Percentiles rank a stretch among this genome's conserved stretches.
These are phyloP conservation scores for Tricholoma hemisulphureum DNA, from an alignment of 768 basidiomycete species.

Conservation along the genomic window DNA sequence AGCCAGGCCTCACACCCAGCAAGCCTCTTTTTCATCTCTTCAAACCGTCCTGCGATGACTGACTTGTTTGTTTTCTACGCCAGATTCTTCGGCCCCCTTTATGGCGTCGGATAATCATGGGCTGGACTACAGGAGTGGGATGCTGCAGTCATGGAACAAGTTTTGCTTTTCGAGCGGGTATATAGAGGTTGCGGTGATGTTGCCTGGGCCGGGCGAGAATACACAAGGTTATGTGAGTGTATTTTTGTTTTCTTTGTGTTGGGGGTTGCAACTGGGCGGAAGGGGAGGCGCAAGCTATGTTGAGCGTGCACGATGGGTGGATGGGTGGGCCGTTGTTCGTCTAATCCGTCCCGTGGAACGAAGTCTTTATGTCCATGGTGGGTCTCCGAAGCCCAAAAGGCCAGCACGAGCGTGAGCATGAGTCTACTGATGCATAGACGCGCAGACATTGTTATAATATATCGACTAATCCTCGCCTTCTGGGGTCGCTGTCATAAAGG, in stretches of 20 bases:
- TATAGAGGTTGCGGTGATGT: slow-evolving; percentile 62
- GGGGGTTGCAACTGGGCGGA: not conserved
- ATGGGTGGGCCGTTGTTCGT: too few species aligned
- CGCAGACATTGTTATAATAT: too few species aligned
- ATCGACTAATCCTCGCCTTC: too few species aligned
- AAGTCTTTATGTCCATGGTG: too few species aligned
- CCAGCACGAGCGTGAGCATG: too few species aligned
- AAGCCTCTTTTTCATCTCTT: slow-evolving; percentile 1
- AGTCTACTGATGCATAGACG: too few species aligned
- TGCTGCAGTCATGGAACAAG: slow-evolving; percentile 91
- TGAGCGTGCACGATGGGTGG: too few species aligned
- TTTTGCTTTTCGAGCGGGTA: slow-evolving; percentile 82
- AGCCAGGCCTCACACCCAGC: slow-evolving; percentile 33
- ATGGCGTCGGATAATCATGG: slow-evolving; percentile 50
- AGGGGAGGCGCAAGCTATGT: too few species aligned
- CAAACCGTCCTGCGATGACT: not conserved
- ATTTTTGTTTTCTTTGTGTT: not conserved
- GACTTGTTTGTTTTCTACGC: not conserved
- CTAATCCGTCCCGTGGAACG: too few species aligned
- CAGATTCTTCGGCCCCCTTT: slow-evolving; percentile 48
- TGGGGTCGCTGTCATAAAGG: too few species aligned
- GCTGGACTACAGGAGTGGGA: slow-evolving; percentile 65
- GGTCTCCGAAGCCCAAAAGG: too few species aligned
- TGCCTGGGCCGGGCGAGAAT: slow-evolving; percentile 58
- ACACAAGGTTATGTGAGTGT: slow-evolving; percentile 48